Conservation (phyloP, 1,139 yeast species). For the Zhuliangozyma parablackwelliae region DNA sequence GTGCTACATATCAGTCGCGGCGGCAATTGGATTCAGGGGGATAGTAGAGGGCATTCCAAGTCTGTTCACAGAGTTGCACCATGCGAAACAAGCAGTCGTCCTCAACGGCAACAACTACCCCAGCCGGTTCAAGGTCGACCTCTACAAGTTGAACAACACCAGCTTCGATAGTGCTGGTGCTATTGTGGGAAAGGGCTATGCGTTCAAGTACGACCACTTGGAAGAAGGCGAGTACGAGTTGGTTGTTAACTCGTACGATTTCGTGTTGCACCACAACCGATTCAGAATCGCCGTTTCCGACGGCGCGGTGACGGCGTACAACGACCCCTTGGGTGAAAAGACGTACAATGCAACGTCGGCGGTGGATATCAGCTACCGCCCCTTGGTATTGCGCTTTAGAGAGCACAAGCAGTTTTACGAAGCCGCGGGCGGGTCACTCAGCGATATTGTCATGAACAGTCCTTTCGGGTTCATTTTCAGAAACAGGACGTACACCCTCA, state of each 20-base stretch:
- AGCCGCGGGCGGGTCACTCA: slow-evolving; percentile 26
- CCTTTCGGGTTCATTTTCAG: slow-evolving; percentile 43
- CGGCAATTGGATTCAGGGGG: slow-evolving; percentile 15
- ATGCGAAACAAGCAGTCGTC: slow-evolving; percentile 15
- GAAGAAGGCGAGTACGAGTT: slow-evolving; percentile 32
- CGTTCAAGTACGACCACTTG: slow-evolving; percentile 23
- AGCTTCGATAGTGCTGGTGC: slow-evolving; percentile 10
- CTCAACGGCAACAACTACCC: slow-evolving; percentile 36
- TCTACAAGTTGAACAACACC: slow-evolving; percentile 13
- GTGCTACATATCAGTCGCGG: neutral
- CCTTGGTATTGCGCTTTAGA: slow-evolving; percentile 20
- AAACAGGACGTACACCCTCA: slow-evolving; percentile 31
- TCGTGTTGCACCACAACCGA: slow-evolving; percentile 22
- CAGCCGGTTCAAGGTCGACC: slow-evolving; percentile 29
- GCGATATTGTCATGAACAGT: slow-evolving; percentile 33
- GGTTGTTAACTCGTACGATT: slow-evolving; percentile 34
- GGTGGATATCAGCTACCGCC: slow-evolving; percentile 13
- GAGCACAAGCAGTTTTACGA: slow-evolving; percentile 33
- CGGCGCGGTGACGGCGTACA: slow-evolving; percentile 17
- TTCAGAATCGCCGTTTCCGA: slow-evolving; percentile 23
- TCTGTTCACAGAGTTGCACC: slow-evolving; percentile 18
- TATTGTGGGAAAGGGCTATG: slow-evolving; percentile 22
- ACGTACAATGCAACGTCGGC: slow-evolving; percentile 16
- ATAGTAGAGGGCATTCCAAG: slow-evolving; percentile 22
- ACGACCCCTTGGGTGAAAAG: slow-evolving; percentile 17